Evolutionary conservation across 352 stramenopile species (phyloP).

Genomic region (Phytophthora hybrid): DNA sequence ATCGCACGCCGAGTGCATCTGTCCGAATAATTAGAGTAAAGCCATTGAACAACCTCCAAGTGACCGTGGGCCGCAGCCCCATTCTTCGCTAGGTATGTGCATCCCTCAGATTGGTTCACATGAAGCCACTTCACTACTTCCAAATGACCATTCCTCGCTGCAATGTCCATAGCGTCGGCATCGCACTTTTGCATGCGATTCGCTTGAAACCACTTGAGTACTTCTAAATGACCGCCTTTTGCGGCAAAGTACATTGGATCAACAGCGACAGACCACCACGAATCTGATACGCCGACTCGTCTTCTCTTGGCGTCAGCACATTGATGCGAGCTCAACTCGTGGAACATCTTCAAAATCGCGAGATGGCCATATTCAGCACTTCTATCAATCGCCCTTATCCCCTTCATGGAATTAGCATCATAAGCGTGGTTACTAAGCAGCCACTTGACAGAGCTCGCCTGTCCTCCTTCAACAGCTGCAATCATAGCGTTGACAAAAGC

Average conservation of each 20-base stretch:
- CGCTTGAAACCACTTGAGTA: conserved; percentile 5
- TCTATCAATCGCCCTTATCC: neutral
- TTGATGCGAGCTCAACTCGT: neutral
- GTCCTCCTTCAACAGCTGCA: neutral
- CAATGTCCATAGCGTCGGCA: conserved; percentile 1
- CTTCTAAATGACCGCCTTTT: neutral
- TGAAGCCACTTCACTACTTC: conserved; percentile 9
- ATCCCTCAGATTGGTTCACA: neutral
- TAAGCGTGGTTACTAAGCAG: neutral
- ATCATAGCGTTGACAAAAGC: neutral
- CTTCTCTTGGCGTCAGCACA: neutral
- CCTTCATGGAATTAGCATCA: too few species aligned
- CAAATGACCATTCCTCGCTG: neutral
- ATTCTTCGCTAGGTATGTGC: neutral
- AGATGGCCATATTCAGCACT: neutral
- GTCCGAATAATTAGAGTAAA: neutral
- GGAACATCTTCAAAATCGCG: neutral
- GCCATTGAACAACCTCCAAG: neutral
- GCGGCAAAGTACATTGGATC: neutral
- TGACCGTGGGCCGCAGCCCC: too few species aligned
- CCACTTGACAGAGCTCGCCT: neutral
- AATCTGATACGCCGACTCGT: neutral
- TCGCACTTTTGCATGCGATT: neutral
- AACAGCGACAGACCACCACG: neutral
- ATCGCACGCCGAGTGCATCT: neutral